Evolutionary conservation across 2,329 filamentous ascomycete genomes (phyloP).

Genomic region (Monosporascus sp.): DNA sequence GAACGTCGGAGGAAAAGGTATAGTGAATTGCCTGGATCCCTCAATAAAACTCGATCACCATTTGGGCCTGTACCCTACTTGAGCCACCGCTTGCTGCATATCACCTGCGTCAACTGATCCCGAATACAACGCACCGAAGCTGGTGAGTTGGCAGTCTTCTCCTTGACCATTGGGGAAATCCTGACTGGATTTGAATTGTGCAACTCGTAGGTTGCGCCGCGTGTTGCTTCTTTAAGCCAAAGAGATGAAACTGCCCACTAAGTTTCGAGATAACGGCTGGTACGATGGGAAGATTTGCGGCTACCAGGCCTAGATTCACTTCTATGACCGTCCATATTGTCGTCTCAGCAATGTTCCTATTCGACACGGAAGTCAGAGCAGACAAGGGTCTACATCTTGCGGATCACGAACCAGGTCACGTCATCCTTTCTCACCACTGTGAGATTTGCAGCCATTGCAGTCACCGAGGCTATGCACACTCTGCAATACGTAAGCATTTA

Average conservation of each 20-base stretch:
- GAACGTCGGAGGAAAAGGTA: too few relatives aligned
- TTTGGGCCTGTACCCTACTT: too few relatives aligned
- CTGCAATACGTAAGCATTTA: neutral
- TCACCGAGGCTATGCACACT: neutral
- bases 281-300: neutral
- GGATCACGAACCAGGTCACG: neutral
- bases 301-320: neutral
- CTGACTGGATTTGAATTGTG: too few relatives aligned
- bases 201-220: too few relatives aligned
- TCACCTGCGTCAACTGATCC: too few relatives aligned
- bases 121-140: too few relatives aligned
- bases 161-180: too few relatives aligned
- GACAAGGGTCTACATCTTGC: neutral
- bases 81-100: too few relatives aligned
- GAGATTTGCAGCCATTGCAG: neutral
- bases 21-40: too few relatives aligned
- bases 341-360: neutral
- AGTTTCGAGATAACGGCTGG: neutral
- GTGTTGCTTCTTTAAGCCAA: too few relatives aligned
- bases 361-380: neutral
- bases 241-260: neutral
- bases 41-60: too few relatives aligned
- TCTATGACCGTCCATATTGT: neutral
- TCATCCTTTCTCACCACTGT: neutral
- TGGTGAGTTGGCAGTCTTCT: too few relatives aligned